A percentile compares a stretch with the other conserved stretches of the same genome.
These are phyloP conservation scores for Xylaria longipes DNA, from an alignment of 495 filamentous ascomycete genomes.

Conservation along the genomic window DNA sequence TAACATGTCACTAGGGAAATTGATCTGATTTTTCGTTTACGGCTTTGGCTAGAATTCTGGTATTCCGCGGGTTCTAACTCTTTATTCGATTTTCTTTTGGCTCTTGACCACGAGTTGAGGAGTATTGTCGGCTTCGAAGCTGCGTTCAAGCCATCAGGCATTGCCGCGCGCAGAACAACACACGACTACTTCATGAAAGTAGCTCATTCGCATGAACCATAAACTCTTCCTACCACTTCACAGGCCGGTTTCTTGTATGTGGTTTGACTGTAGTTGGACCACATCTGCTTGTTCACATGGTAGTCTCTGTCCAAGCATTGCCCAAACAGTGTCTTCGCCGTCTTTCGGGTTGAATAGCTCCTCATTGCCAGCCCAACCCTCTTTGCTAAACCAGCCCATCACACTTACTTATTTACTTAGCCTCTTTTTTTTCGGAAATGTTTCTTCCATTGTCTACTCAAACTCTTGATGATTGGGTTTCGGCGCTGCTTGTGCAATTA, in stretches of 20 bases:
- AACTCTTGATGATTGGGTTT: too few relatives aligned
- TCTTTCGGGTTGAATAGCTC: background rate
- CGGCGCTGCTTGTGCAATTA: too few relatives aligned
- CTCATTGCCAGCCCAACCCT: background rate
- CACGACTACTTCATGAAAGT: background rate
- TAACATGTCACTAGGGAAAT: background rate
- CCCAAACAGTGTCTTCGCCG: background rate
- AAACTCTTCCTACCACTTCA: background rate
- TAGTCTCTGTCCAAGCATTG: too few relatives aligned
- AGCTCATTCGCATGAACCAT: background rate
- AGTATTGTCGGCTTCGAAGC: background rate
- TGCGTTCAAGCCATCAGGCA: background rate
- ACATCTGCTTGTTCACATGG: background rate
- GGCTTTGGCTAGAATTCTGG: background rate
- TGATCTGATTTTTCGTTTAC: background rate
- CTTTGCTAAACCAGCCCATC: background rate
- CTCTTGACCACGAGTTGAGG: background rate
- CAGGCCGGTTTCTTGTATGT: background rate
- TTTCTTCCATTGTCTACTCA: background rate
- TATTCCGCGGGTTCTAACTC: background rate
- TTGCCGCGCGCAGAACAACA: background rate
- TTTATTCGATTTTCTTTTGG: background rate
- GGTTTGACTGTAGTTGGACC: background rate
- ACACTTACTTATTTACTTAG: background rate
- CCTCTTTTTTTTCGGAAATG: background rate